Conservation (phyloP, 2,329 filamentous ascomycete genomes). For the Rhinocladiella similis region DNA sequence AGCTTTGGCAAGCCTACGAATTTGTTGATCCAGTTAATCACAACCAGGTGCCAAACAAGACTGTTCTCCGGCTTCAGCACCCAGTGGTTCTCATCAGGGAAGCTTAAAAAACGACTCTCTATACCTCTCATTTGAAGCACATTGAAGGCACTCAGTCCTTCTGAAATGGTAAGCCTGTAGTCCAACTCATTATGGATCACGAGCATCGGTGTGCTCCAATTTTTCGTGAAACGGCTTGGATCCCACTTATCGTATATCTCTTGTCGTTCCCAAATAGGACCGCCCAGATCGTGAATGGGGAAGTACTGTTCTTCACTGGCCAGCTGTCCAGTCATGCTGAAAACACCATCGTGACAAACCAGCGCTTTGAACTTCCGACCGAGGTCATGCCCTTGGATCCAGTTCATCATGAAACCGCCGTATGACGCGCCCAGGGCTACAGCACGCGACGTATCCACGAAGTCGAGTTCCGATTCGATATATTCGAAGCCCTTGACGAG, state of each 20-base stretch:
- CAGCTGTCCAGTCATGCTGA: constrained; percentile 44
- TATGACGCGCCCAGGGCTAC: constrained; percentile 56
- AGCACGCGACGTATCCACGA: constrained; percentile 55
- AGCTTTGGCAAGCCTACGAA: constrained; percentile 55
- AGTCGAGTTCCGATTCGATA: constrained; percentile 51
- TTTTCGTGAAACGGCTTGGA: constrained; percentile 54
- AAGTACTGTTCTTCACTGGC: constrained; percentile 58
- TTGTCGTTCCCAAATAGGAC: constrained; percentile 51
- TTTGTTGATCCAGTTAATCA: constrained; percentile 73
- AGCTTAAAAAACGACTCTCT: constrained; percentile 75
- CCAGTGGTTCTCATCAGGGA: constrained; percentile 80
- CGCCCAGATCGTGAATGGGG: constrained; percentile 53
- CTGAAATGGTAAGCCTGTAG: constrained; percentile 81
- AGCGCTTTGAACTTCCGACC: constrained; percentile 58
- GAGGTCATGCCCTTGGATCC: constrained; percentile 56
- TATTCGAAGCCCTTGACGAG: constrained; percentile 55
- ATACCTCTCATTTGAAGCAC: constrained; percentile 74
- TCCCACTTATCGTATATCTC: constrained; percentile 60
- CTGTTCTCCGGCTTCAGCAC: constrained; percentile 91
- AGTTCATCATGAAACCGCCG: constrained; percentile 63
- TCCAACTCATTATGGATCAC: constrained; percentile 90
- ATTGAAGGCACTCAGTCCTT: constrained; percentile 84
- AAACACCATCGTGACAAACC: constrained; percentile 52
- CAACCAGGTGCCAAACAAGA: constrained; percentile 83
- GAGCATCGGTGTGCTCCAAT: constrained; percentile 86